Evolutionary conservation across 2,329 filamentous ascomycete genomes (phyloP).

Genomic region (Ploettnerulaceae sp.): DNA sequence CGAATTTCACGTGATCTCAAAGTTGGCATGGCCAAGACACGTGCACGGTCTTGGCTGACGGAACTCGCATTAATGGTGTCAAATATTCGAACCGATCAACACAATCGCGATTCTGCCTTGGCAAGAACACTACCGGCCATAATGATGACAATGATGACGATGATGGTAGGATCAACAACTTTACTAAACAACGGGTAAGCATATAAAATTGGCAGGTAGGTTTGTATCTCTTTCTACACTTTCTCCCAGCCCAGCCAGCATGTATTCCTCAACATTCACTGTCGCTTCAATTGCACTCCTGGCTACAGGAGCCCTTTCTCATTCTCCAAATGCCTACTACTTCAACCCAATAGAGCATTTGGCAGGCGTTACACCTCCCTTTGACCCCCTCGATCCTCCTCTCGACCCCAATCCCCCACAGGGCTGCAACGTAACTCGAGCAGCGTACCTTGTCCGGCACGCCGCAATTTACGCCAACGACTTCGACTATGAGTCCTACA

Average conservation of each 20-base stretch:
- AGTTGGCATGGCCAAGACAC: too few species aligned
- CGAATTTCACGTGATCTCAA: background rate
- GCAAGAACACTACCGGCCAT: background rate
- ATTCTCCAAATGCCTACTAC: constrained; percentile 31
- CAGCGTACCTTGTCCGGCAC: constrained; percentile 45
- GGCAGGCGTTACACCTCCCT: constrained; percentile 46
- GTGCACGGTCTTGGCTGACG: constrained; percentile 6
- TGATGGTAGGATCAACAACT: background rate
- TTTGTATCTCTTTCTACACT: background rate
- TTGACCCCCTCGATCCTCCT: constrained; percentile 42
- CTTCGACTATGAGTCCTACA: constrained; percentile 47
- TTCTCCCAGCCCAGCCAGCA: background rate
- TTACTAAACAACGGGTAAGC: background rate
- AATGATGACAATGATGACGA: background rate
- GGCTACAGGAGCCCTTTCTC: constrained; percentile 2
- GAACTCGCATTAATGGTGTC: background rate
- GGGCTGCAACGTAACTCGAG: constrained; percentile 46
- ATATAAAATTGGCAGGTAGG: background rate
- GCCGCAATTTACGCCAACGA: constrained; percentile 48
- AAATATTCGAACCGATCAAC: background rate
- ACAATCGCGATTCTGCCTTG: background rate
- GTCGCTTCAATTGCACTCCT: constrained; percentile 14
- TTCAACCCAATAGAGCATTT: constrained; percentile 47
- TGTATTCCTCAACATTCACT: constrained; percentile 7
- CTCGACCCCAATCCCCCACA: constrained; percentile 44